Evolutionary conservation across 768 basidiomycete species (phyloP), one percentile per base, ranked within the genome.

Genomic region (Calocera viscosa): DNA sequence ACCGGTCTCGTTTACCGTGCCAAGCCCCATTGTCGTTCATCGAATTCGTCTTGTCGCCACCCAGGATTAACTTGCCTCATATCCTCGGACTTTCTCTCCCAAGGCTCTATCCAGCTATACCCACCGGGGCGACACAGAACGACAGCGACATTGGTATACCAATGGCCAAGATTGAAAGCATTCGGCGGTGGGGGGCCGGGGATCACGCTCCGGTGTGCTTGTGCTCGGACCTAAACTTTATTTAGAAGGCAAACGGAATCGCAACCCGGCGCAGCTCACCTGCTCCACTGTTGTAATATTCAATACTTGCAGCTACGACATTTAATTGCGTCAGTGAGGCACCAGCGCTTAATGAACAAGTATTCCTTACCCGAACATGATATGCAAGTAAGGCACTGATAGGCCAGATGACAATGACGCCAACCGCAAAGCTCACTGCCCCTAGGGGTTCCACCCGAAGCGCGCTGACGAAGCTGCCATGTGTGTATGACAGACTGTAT

Each of bases 261-360:
- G 67, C 66, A 68, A 66, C 34, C 32, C 38, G 41, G 68, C 65
- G 72, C 65, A 49, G 73, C 84, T 76, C 75, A 89, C 89, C 83
- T 93, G 91, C 78, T 97, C 94, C 69, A 97, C 93, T n/a, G 94
- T 97, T 10, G 94, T 96, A 38, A 92, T 82, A 75, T 95, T 94
- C 69, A 93, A 79, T 34, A 93, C 74, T 65, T 95, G 77, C 63
- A 97, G 81, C 88, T 91, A 74, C 38, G 68, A 64, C 66, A 33
- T 67, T 14, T 28, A 14, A 26, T 34, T 41, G 65, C 12, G 53
- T 65, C 64, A 68, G 68, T 67, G n/a, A 69, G 63, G 22, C 38
- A n/a, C 66, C 38, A 67, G 68, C 65, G 33, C 66, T 33, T 35
- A 64, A 24, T 49, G 40, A 60, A 49, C 19, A 2, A 35, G 30